A percentile compares a stretch with the other conserved stretches of the same genome.
Conservation (phyloP, 164 flowering plant species). For the Sedum album region DNA sequence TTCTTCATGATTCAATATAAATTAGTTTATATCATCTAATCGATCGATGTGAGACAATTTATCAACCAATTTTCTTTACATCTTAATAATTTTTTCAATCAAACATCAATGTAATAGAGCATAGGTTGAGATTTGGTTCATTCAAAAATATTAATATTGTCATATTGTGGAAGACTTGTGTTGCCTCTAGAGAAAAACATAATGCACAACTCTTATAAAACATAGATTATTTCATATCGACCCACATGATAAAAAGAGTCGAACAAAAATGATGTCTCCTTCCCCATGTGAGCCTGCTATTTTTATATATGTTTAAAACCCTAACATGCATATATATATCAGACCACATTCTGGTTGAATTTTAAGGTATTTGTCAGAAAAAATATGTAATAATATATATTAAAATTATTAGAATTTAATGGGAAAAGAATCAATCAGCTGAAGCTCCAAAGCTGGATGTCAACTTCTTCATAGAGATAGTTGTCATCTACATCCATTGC, state of each 20-base stretch:
- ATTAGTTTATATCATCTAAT: no score
- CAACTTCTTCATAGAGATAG: not conserved
- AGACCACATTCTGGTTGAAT: not conserved
- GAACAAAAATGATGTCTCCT: not conserved
- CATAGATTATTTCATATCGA: not conserved
- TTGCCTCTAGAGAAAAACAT: not conserved
- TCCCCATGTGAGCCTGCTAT: not conserved
- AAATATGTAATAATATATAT: not conserved
- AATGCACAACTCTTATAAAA: not conserved
- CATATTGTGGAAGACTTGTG: not conserved
- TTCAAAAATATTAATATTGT: not conserved
- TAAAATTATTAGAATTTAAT: no score
- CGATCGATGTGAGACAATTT: no score
- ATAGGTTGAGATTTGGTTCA: not conserved
- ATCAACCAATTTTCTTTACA: no score
- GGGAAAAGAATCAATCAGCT: not conserved
- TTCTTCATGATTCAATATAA: no score
- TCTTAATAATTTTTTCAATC: no score
- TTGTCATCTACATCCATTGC: not conserved
- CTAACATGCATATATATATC: not conserved
- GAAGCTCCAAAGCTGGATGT: not conserved
- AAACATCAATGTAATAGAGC: no score
- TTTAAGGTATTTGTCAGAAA: not conserved
- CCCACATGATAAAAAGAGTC: constrained; percentile 1
- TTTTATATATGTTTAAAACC: not conserved